Base-by-base conservation (phyloP, 129 eudicot genomes). In the Lactuca sativa region DNA sequence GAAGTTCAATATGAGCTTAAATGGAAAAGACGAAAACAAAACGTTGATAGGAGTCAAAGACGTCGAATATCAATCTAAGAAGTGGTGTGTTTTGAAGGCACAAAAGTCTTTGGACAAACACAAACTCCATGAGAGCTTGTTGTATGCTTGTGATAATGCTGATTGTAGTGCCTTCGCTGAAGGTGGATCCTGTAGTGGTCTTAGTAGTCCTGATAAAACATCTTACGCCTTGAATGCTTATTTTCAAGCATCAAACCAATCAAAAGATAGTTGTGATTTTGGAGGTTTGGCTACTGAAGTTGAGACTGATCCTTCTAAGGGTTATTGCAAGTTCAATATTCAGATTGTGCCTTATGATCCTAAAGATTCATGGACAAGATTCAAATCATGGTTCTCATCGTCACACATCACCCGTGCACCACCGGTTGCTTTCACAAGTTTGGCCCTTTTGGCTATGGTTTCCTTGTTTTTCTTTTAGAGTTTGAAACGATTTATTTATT, bases 171-270 rank as follows among this genome's bases (percentile, higher is more conserved):
- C 86, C 5, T 14, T 75, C 7, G 81, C 59, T 0, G 60, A 67
- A 0, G 85, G 83, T 3, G 71, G 80, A 25, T 59, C 85, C 0
- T 89, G 96, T 52, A 44, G 64, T 13, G 36, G 59, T 2, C 43
- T 89, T 9, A 61, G 18, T 40, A 15, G 53, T 4, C 34, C 32
- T 5, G 81, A 65, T 3, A 83, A 67, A 53, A 14, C 44, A 9
- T 85, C 92, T 14, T 88, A 88, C 54, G 92, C 96, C 12, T 78
- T 83, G 38, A 89, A 89, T 56, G 51, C 78, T 31, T 83, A 67
- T 30, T 86, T 75, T 56, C 96, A 89, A 65, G 73, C 77, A 57
- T 37, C 80, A 4, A 72, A 79, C 60, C 89, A 88, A 36, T 79
- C 82, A 12, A 75, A 77, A 14, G 41, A 15, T 4, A 78, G 89